phyloP scores from a whole-genome alignment of 495 filamentous ascomycete genomes.

The Daldinia concentrica region DNA sequence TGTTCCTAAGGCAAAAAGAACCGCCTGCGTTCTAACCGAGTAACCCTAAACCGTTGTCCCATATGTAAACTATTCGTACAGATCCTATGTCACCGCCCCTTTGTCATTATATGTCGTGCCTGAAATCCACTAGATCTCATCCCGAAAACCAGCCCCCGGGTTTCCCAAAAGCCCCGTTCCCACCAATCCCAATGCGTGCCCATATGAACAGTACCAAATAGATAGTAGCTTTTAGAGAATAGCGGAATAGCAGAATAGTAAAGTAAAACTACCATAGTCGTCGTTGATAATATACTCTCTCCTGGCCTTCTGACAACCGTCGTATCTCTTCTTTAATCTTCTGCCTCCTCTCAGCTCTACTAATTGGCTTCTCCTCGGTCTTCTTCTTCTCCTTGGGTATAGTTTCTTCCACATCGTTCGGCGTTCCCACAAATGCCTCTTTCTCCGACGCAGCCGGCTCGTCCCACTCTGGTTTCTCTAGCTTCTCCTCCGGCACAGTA shows the following conservation, averaged over 20 bases:
- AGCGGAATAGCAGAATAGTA: neutral
- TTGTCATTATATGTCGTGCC: slow-evolving; percentile 23
- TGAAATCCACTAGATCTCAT: slow-evolving; percentile 6
- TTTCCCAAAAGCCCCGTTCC: neutral
- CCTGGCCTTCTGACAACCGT: slow-evolving; percentile 50
- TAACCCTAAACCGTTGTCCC: slow-evolving; percentile 20
- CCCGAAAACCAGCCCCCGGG: neutral
- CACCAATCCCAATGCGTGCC: slow-evolving; percentile 8
- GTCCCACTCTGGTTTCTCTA: slow-evolving; percentile 17
- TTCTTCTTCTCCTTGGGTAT: slow-evolving; percentile 27
- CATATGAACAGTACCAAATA: slow-evolving; percentile 2
- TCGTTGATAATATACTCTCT: slow-evolving; percentile 57
- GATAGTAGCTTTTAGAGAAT: slow-evolving; percentile 9
- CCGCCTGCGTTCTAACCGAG: slow-evolving; percentile 7
- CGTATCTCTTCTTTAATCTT: slow-evolving; percentile 62
- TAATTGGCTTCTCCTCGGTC: slow-evolving; percentile 49
- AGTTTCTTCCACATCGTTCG: slow-evolving; percentile 31
- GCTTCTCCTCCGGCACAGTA: slow-evolving; percentile 39
- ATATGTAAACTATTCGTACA: slow-evolving; percentile 25
- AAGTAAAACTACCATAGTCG: slow-evolving; percentile 50
- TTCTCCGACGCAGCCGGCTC: slow-evolving; percentile 24
- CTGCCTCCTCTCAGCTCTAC: slow-evolving; percentile 57
- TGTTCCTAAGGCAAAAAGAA: slow-evolving; percentile 4
- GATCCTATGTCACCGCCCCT: neutral
- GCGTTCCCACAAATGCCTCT: slow-evolving; percentile 29